Evolutionary conservation across 305 asterid genomes (phyloP).

Genomic region (Plantago lanceolata): DNA sequence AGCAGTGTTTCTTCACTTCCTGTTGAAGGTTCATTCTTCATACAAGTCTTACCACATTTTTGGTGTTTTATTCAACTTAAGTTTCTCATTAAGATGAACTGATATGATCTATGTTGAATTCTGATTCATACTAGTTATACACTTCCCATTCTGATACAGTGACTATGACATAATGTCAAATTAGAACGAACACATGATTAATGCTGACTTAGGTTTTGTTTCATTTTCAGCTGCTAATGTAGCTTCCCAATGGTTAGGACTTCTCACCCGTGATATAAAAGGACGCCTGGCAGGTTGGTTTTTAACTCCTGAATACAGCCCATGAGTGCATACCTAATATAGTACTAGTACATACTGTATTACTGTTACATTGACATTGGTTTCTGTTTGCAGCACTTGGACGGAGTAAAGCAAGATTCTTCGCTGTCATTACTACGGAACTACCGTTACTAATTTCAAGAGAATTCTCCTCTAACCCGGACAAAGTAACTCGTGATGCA

Average conservation of each 20-base stretch:
- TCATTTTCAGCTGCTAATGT: constrained; percentile 73
- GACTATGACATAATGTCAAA: background rate
- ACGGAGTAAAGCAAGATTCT: constrained; percentile 79
- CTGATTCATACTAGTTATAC: background rate
- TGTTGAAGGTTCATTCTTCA: constrained; percentile 2
- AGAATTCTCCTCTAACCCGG: constrained; percentile 54
- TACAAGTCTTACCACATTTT: background rate
- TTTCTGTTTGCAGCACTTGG: constrained; percentile 56
- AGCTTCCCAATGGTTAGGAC: constrained; percentile 96
- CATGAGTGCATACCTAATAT: background rate
- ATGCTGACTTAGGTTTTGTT: constrained; percentile 16
- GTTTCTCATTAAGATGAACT: background rate
- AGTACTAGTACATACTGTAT: too few relatives aligned
- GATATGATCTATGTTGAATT: background rate
- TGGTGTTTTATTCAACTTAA: background rate
- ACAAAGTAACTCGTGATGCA: constrained; percentile 42
- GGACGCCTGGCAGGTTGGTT: constrained; percentile 40
- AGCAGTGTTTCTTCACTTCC: constrained; percentile 5
- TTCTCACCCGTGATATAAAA: constrained; percentile 72
- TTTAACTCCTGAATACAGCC: background rate
- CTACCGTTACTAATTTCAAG: constrained; percentile 56
- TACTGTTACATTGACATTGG: constrained; percentile 19
- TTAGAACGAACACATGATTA: background rate
- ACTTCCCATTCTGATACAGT: background rate
- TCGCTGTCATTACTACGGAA: constrained; percentile 59